phyloP scores from a whole-genome alignment of 164 flowering plant species.

The Annona cherimola region DNA sequence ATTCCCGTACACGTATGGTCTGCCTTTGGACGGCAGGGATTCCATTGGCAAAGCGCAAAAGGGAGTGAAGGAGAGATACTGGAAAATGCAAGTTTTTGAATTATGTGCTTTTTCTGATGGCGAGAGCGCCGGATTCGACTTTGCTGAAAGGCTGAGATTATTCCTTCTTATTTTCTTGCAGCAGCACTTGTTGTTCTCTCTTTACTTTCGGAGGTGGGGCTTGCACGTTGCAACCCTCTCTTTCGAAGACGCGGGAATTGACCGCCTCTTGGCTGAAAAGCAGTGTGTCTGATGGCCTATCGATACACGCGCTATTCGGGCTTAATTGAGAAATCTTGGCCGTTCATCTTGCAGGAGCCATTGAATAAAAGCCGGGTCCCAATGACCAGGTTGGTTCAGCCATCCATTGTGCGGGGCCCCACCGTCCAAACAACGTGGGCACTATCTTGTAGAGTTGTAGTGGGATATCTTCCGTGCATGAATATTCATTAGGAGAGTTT shows the following conservation, averaged over 20 bases:
- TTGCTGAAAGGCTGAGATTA: background rate
- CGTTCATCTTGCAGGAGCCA: too few species aligned
- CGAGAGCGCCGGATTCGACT: background rate
- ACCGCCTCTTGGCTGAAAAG: background rate
- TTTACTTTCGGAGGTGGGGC: constrained; percentile 1
- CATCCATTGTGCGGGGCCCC: too few species aligned
- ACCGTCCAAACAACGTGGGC: too few species aligned
- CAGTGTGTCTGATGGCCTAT: too few species aligned
- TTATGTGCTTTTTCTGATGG: background rate
- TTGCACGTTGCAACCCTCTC: background rate
- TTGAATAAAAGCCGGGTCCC: too few species aligned
- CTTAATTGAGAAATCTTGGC: too few species aligned
- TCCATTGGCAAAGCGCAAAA: too few species aligned
- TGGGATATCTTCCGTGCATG: too few species aligned
- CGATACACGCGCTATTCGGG: too few species aligned
- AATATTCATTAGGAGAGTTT: too few species aligned
- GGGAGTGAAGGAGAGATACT: background rate
- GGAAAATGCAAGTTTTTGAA: background rate
- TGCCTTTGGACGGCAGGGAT: background rate
- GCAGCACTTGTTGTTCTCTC: background rate
- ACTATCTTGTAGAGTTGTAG: too few species aligned
- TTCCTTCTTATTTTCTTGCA: background rate
- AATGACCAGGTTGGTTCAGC: too few species aligned
- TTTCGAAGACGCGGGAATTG: background rate
- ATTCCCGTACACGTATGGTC: background rate